A percentile compares a stretch with the other conserved stretches of the same genome.
phyloP scores from a whole-genome alignment of 306 rosid species.

The Vigna unguiculata region DNA sequence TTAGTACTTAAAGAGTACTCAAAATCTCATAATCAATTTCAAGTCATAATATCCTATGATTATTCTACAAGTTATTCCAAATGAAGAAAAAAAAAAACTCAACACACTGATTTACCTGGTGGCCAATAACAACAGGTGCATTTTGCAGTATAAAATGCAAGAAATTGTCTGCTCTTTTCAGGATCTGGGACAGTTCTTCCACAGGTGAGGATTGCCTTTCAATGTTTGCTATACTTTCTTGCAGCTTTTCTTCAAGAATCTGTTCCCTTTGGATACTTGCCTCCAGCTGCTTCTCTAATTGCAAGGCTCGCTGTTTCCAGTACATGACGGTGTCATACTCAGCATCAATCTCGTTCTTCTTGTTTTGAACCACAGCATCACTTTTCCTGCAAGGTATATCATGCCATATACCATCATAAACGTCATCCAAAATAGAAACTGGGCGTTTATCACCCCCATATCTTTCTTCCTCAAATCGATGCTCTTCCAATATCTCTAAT shows the following conservation, averaged over 20 bases:
- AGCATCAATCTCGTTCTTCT: conserved; percentile 73
- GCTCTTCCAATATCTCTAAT: conserved; percentile 82
- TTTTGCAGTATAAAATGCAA: conserved; percentile 90
- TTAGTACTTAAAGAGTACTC: neutral
- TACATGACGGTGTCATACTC: conserved; percentile 71
- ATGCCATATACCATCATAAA: conserved; percentile 79
- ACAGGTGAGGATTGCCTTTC: conserved; percentile 85
- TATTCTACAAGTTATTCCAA: neutral
- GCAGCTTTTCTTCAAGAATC: conserved; percentile 61
- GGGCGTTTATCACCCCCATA: conserved; percentile 77
- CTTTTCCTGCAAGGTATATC: conserved; percentile 63
- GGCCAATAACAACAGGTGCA: conserved; percentile 93
- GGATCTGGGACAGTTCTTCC: conserved; percentile 84
- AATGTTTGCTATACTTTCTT: conserved; percentile 65
- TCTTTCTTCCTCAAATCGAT: conserved; percentile 72
- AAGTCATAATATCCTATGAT: conserved; percentile 11
- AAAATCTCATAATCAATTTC: conserved; percentile 14
- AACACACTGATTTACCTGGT: conserved; percentile 67
- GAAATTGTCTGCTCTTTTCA: conserved; percentile 88
- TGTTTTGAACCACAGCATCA: conserved; percentile 63
- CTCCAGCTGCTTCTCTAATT: conserved; percentile 68
- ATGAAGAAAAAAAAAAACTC: conserved; percentile 13
- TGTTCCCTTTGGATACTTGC: conserved; percentile 79
- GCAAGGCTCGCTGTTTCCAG: conserved; percentile 75
- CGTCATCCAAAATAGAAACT: conserved; percentile 75